These are phyloP conservation scores for Penicillium coprophilum DNA, from an alignment of 495 filamentous ascomycete genomes.

Conservation along the genomic window DNA sequence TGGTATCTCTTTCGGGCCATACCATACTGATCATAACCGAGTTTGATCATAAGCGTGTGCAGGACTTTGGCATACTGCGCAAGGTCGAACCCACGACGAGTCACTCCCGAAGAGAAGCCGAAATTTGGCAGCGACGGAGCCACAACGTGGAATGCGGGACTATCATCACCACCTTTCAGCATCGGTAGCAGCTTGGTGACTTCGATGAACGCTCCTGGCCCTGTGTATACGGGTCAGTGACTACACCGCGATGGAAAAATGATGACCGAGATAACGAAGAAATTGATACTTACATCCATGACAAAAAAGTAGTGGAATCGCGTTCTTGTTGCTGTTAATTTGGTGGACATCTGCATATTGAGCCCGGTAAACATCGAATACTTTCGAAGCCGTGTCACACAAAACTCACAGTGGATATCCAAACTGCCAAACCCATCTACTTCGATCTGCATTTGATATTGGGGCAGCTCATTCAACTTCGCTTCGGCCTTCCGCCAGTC, in stretches of 20 bases:
- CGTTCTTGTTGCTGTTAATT: conserved; percentile 27
- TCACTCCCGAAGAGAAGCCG: conserved; percentile 41
- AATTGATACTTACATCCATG: conserved; percentile 40
- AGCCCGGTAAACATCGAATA: not conserved
- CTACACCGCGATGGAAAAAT: not conserved
- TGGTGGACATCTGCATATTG: conserved; percentile 40
- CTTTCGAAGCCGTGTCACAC: not conserved
- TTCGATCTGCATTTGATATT: conserved; percentile 42
- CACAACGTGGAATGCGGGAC: conserved; percentile 44
- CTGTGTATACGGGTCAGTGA: not conserved
- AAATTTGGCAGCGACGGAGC: conserved; percentile 47
- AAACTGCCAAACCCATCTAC: conserved; percentile 42
- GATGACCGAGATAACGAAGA: not conserved
- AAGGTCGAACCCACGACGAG: conserved; percentile 52
- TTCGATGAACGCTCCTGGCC: conserved; percentile 44
- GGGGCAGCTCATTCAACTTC: conserved; percentile 43
- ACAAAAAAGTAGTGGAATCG: conserved; percentile 46
- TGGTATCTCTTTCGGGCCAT: not conserved
- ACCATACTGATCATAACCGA: conserved; percentile 67
- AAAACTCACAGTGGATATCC: conserved; percentile 40
- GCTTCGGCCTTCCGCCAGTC: conserved; percentile 47
- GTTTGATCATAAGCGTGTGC: conserved; percentile 64
- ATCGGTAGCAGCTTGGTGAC: conserved; percentile 37
- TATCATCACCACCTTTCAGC: conserved; percentile 22
- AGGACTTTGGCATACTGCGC: conserved; percentile 60